Evolutionary conservation across 2,329 filamentous ascomycete genomes (phyloP), one percentile per base, ranked within the genome.

Genomic region (Xylariaceae sp.): DNA sequence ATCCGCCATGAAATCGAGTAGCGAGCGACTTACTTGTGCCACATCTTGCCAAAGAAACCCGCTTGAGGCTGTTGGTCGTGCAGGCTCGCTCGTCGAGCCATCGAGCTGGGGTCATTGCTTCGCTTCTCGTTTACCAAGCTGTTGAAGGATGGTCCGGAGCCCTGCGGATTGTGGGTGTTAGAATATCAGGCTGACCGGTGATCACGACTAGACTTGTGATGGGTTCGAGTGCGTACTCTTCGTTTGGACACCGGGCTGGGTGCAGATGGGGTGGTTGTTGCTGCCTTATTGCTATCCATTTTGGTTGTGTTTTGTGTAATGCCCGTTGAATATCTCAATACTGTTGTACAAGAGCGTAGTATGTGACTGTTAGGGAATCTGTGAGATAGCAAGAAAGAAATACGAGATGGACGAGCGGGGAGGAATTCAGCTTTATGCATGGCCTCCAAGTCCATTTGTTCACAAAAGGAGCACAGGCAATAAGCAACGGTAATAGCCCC

Each of bases 11-110:
- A n/a, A 29, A 23, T 44, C 14, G 21, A 7, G 21, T 20, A 18
- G 23, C 7, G 19, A 19, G 44, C 42, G 12, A 66, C 80, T 50
- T 70, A 85, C 82, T 79, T 83, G 63, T 83, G 77, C 79, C 84
- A 86, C 73, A 84, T 77, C 59, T 78, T 74, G 51, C 79, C 80
- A 49, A 85, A 72, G 59, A 85, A 71, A 41, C 82, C 82, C 1
- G 76, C 67, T 48, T 75, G 70, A 14, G 74, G 75, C 56, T 77
- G 76, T 67, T 85, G 82, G 54, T 86, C 83, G 26, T 75, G 75
- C 63, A 85, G 73, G 65, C 81, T 84, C 65, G 81, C 77, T 5
- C 83, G 80, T 14, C 82, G 79, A n/a, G 78, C 77, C 2, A 74
- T 44, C 1, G 70, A 69, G 40, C 55, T 63, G 20, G 79, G 76